Evolutionary conservation across 371 early-diverging fungal genomes (phyloP), one percentile per base, ranked within the genome.

Genomic region (Apophysomyces sp.): DNA sequence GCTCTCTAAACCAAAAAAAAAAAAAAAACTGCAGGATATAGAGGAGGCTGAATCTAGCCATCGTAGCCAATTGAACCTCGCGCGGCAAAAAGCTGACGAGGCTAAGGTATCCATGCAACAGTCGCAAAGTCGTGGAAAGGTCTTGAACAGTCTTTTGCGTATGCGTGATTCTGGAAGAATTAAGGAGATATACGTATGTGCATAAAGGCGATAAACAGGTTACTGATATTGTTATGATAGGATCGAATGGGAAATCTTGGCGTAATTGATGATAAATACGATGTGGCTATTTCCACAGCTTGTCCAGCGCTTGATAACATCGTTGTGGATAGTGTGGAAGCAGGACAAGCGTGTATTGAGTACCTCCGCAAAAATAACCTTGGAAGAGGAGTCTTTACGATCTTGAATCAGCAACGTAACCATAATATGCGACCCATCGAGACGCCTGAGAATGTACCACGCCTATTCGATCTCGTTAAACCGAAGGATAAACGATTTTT

Each of bases 161-260:
- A 86, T 94, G 81, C 86, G 88, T 52, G 89, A 94, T 61, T 70
- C 84, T 26, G 97, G 95, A 0, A 78, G 86, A 58, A 92, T 98
- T 57, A 71, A 76, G 4, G 96, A 97, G 0, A 95, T 98, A 40
- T 87, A 92, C 68, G 87, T 85, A 74, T 68, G 83, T 61, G 58
- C 1, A 28, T 27, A 39, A 37, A 39, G 24, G 24, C 3, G 36
- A 32, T 3, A 3, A n/a, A 8, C 0, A 2, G 15, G 18, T 7
- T 34, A 13, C 58, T 58, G 31, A 52, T 11, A 13, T 34, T 29
- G 7, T 26, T n/a, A 4, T 26, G 0, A 31, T 57, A 74, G 81
- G 99, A 98, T 30, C 90, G 98, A 28, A 77, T 99, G n/a, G 98
- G 98, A 21, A 94, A 95, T 58, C 80, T 99, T 12, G 99, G 99